Percentiles rank a stretch among this genome's conserved stretches.
These are phyloP conservation scores for Podospora appendiculata DNA, from an alignment of 495 filamentous ascomycete genomes.

Conservation along the genomic window DNA sequence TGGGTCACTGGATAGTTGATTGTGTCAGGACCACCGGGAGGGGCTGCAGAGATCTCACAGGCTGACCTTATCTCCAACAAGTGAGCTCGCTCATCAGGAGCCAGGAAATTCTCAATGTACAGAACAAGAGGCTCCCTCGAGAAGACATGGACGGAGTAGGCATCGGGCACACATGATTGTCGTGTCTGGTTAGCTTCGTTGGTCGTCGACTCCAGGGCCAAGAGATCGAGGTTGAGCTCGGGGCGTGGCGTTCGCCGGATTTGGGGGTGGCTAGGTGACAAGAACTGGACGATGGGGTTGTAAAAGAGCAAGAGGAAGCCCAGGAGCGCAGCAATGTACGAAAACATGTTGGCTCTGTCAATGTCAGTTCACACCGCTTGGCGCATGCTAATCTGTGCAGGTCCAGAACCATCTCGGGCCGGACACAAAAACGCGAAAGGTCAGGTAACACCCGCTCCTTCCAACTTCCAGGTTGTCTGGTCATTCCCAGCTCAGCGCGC, in stretches of 20 bases:
- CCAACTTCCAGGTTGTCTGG: too few relatives aligned
- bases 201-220: constrained; percentile 29
- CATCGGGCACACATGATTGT: constrained; percentile 21
- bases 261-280: constrained; percentile 9
- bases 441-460: too few relatives aligned
- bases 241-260: constrained; percentile 30
- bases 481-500: too few relatives aligned
- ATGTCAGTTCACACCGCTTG: background rate
- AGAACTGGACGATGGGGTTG: constrained; percentile 14
- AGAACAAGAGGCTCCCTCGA: constrained; percentile 36
- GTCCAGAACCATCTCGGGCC: too few relatives aligned
- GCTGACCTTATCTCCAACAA: constrained; percentile 35
- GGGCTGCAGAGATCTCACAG: background rate
- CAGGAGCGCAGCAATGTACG: constrained; percentile 17
- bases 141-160: constrained; percentile 32
- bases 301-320: constrained; percentile 16
- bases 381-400: background rate
- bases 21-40: background rate
- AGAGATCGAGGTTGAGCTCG: constrained; percentile 30
- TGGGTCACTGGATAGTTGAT: constrained; percentile 20
- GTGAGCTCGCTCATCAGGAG: constrained; percentile 25
- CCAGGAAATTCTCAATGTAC: constrained; percentile 39
- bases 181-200: constrained; percentile 8
- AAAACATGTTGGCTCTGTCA: constrained; percentile 11
- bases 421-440: too few relatives aligned